These are phyloP conservation scores for Penicillium psychrofluorescens DNA, from an alignment of 495 filamentous ascomycete species.

Conservation along the genomic window DNA sequence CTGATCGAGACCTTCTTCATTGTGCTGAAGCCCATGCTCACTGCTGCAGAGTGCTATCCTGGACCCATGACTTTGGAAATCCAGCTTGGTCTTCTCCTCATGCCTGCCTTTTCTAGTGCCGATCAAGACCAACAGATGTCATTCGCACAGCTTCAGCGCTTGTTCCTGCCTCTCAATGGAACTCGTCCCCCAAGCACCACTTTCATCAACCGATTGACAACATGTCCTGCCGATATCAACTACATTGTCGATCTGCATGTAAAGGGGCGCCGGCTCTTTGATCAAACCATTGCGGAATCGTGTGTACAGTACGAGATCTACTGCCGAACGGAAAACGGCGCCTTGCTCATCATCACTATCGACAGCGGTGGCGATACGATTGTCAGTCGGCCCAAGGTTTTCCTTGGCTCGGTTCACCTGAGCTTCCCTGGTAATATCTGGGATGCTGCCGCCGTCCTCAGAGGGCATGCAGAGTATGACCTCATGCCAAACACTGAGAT, in stretches of 20 bases:
- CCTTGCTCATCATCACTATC: constrained; percentile 42
- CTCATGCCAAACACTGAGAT: constrained; percentile 10
- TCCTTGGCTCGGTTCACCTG: constrained; percentile 26
- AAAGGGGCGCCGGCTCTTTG: constrained; percentile 22
- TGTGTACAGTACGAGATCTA: constrained; percentile 41
- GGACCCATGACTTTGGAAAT: constrained; percentile 26
- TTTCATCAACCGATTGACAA: constrained; percentile 27
- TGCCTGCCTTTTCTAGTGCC: not conserved
- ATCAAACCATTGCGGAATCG: constrained; percentile 19
- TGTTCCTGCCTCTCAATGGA: not conserved
- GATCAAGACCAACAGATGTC: not conserved
- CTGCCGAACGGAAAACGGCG: constrained; percentile 22
- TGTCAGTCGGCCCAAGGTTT: constrained; percentile 7
- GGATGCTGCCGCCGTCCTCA: constrained; percentile 34
- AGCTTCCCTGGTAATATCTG: constrained; percentile 38
- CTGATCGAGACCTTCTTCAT: constrained; percentile 8
- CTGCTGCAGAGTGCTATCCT: constrained; percentile 20
- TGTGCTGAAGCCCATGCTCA: constrained; percentile 13
- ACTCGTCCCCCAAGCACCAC: not conserved
- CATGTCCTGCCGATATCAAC: constrained; percentile 28
- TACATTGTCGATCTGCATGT: constrained; percentile 26
- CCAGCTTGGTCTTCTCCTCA: constrained; percentile 29
- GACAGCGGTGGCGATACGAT: constrained; percentile 26
- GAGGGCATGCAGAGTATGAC: constrained; percentile 6
- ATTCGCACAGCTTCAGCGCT: constrained; percentile 8